Evolutionary conservation across 1,284 basidiomycete genomes (phyloP), one percentile per base, ranked within the genome.

Genomic region (Tremellales sp.): DNA sequence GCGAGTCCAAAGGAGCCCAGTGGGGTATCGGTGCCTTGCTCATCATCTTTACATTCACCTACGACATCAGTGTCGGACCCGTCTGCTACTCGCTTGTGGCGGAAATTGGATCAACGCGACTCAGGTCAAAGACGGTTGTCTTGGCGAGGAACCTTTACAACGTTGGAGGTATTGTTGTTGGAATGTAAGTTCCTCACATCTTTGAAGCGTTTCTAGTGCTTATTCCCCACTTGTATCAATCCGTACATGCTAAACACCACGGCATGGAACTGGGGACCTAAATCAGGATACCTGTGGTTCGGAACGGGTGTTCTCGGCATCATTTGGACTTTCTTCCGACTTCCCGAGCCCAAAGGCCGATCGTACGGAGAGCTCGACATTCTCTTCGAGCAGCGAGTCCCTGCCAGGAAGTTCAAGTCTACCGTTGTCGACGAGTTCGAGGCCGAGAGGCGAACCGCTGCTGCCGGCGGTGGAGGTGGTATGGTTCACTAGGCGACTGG

Each of bases 41-140:
- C 21, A 43, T 56, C 41, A 46, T 57, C 46, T 60, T 52, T 44
- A 52, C 49, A 26, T 52, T 60, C 40, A 42, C 45, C 26, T 63
- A 56, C 46, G 53, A 63, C 46, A 26, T 49, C 19, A 54, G 52
- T 26, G 50, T 61, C 31, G 60, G 60, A 15, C 60, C 60, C 4
- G 23, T 71, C 35, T 62, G 64, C 46, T 76, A 74, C 58, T 59
- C 61, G 45, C 53, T 76, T 39, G 73, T 76, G 22, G 72, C 72
- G 15, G 76, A 77, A 52, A 63, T 70, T 21, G 60, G 67, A 0
- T 73, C 75, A 15, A 75, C 73, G 10, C 71, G 75, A 25, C 65
- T 77, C 3, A 65, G 76, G 40, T 67, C 72, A 44, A 79, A 79
- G 63, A 74, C 78, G 3, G 73, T 79, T 59, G 78, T 73, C 3